Conservation (phyloP, 2,329 filamentous ascomycete genomes). For the Lecanicillium sp. region DNA sequence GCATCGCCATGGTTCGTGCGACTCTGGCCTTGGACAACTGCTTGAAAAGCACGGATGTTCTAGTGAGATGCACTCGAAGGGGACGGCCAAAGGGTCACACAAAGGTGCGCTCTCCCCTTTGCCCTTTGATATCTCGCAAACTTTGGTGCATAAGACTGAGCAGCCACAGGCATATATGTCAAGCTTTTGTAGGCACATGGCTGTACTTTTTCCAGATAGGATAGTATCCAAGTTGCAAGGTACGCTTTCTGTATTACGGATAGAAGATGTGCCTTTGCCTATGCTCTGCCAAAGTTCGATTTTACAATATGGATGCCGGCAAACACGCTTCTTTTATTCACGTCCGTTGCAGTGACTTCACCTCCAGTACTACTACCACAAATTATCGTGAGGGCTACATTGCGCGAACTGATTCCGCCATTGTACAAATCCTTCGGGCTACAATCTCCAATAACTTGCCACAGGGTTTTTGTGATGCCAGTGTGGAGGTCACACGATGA, state of each 20-base stretch:
- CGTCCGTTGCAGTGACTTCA: too few relatives aligned
- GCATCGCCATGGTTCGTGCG: slow-evolving; percentile 5
- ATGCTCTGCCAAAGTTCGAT: too few relatives aligned
- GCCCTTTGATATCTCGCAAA: not conserved
- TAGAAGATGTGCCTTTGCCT: too few relatives aligned
- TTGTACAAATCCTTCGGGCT: not conserved
- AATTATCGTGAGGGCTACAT: too few relatives aligned
- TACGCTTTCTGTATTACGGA: too few relatives aligned
- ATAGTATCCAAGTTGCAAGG: too few relatives aligned
- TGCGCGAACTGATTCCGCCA: too few relatives aligned
- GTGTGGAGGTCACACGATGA: not conserved
- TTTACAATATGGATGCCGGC: too few relatives aligned
- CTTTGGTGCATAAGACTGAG: not conserved
- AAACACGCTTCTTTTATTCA: too few relatives aligned
- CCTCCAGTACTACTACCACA: too few relatives aligned
- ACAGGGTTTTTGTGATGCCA: not conserved
- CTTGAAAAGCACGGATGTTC: not conserved
- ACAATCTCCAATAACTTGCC: not conserved
- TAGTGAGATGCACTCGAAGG: not conserved
- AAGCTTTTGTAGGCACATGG: not conserved
- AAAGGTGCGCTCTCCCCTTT: too few relatives aligned
- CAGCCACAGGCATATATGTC: slow-evolving; percentile 7
- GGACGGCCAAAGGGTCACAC: too few relatives aligned
- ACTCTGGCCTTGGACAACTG: not conserved
- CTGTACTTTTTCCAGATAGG: not conserved